phyloP scores from a whole-genome alignment of 1,139 yeast genomes.

The Nadsonia starkeyi-henricii region DNA sequence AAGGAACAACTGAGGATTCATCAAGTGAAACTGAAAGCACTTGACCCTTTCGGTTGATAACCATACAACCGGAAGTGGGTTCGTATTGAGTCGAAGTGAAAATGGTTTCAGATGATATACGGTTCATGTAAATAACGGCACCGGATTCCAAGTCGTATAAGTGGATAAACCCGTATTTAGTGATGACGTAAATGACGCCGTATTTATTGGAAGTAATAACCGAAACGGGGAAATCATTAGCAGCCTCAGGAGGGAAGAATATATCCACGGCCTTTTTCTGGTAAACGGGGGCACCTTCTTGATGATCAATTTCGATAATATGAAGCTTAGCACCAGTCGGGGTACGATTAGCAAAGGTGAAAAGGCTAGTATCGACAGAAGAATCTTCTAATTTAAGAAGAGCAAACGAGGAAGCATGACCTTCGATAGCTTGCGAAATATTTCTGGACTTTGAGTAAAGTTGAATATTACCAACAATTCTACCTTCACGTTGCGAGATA shows the following conservation, averaged over 20 bases:
- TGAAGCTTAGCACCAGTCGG: slow-evolving; percentile 79
- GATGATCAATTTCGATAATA: slow-evolving; percentile 92
- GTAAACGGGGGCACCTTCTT: slow-evolving; percentile 69
- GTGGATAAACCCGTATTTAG: slow-evolving; percentile 94
- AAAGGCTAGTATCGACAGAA: slow-evolving; percentile 64
- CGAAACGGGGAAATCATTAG: slow-evolving; percentile 92
- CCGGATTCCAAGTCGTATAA: slow-evolving; percentile 90
- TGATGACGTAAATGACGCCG: slow-evolving; percentile 78
- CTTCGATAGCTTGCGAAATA: slow-evolving; percentile 94
- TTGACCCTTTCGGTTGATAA: slow-evolving; percentile 91
- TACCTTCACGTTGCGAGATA: slow-evolving; percentile 86
- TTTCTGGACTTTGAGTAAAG: slow-evolving; percentile 76
- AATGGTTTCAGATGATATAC: slow-evolving; percentile 93
- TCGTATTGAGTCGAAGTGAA: slow-evolving; percentile 70
- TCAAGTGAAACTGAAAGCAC: slow-evolving; percentile 87
- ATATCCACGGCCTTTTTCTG: slow-evolving; percentile 84
- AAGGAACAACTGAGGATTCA: slow-evolving; percentile 75
- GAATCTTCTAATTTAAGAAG: slow-evolving; percentile 62
- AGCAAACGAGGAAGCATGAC: slow-evolving; percentile 91
- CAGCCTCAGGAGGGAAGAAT: slow-evolving; percentile 93
- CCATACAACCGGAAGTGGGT: slow-evolving; percentile 63
- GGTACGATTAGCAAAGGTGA: slow-evolving; percentile 75
- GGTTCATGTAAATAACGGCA: slow-evolving; percentile 82
- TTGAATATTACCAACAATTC: slow-evolving; percentile 94
- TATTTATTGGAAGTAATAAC: slow-evolving; percentile 75